Conservation (phyloP, 1,139 yeast species). For the Tardiomyces digboiensis region DNA sequence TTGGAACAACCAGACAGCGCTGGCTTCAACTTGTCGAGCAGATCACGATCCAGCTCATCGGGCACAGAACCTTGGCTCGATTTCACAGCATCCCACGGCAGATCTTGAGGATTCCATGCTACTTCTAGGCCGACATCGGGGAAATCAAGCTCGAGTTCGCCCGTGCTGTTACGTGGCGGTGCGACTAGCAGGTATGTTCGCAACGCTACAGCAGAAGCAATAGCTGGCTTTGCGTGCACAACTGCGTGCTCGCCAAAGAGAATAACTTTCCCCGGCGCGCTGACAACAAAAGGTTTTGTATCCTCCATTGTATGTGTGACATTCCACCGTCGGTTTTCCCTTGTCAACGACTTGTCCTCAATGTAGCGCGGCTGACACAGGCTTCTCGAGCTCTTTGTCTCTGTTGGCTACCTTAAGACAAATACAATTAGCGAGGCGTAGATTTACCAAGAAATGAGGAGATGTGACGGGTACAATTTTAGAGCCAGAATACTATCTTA, state of each 20-base stretch:
- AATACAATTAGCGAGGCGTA: too few relatives aligned
- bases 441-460: too few relatives aligned
- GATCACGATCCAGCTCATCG: conserved; percentile 50
- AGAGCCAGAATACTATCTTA: too few relatives aligned
- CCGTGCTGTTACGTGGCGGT: conserved; percentile 22
- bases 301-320: neutral
- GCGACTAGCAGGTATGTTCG: conserved; percentile 70
- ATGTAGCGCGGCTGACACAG: too few relatives aligned
- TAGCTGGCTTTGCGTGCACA: conserved; percentile 86
- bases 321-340: too few relatives aligned
- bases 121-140: conserved; percentile 69
- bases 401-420: too few relatives aligned
- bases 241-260: conserved; percentile 97
- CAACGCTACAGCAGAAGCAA: conserved; percentile 79
- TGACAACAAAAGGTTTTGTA: conserved; percentile 45
- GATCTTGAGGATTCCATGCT: conserved; percentile 48
- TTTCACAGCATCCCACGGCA: conserved; percentile 35
- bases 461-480: too few relatives aligned
- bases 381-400: too few relatives aligned
- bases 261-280: conserved; percentile 97
- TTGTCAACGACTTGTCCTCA: too few relatives aligned
- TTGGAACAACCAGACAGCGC: conserved; percentile 38
- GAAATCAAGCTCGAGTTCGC: conserved; percentile 53
- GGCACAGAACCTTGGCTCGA: conserved; percentile 25
- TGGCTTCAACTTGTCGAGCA: conserved; percentile 39